Evolutionary conservation across 2,329 filamentous ascomycete species (phyloP), one percentile per base, ranked within the genome.

Genomic region (Hortaea werneckii): DNA sequence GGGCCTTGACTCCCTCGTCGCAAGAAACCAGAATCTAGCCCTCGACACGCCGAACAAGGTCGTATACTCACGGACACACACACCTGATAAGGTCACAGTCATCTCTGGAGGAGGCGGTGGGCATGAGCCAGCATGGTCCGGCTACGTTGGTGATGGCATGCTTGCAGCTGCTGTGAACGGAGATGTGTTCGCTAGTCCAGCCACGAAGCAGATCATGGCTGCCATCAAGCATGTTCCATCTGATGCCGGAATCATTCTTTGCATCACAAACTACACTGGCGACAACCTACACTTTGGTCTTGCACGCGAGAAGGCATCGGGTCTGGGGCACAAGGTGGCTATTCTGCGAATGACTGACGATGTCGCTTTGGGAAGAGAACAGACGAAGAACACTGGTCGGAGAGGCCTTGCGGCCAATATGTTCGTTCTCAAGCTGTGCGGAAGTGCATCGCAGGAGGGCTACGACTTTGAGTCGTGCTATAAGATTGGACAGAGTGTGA

Each of bases 221-320:
- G 70, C 68, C 0, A 70, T 74, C 39, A 55, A 65, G 35, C 68
- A 70, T 37, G 67, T 68, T 0, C 68, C 69, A 0, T 68, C 65
- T 6, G 67, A 71, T 26, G 66, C 65, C 26, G 71, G 70, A 0
- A 63, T 71, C 3, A 72, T 73, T 39, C 50, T 73, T 11, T 72
- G 69, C 41, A 72, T 73, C 20, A 73, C 70, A 0, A 73, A 73
- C 44, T 73, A 73, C 44, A 73, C 70, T 0, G 70, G 70, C 1
- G 70, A 73, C 46, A 72, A 71, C 56, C 59, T 73, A 34, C 70
- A 73, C 54, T 73, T 73, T 50, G 70, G 70, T 1, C 58, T 74
- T 7, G 71, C 70, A 35, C 63, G 67, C 42, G 71, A 73, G 49
- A 73, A 73, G 50, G 67, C 68, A 0, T 61, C 64, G 10, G 69